Conservation (phyloP, 2,329 filamentous ascomycete species). For the Botrytis paeoniae region DNA sequence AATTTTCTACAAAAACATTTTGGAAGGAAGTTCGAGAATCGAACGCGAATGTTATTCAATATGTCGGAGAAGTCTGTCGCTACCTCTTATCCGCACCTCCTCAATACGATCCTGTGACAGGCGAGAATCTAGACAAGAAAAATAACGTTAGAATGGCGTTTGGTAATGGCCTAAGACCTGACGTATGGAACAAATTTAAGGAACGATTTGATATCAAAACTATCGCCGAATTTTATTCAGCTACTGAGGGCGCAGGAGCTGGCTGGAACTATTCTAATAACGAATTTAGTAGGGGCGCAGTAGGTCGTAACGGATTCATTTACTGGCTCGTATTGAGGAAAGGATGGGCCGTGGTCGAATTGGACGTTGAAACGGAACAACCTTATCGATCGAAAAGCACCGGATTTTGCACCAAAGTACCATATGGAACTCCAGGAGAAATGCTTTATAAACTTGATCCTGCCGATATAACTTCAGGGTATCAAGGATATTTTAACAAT, state of each 20-base stretch:
- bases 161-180: conserved; percentile 81
- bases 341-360: conserved; percentile 57
- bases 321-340: conserved; percentile 52
- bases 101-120: conserved; percentile 59
- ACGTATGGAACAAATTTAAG: conserved; percentile 83
- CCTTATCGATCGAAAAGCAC: conserved; percentile 67
- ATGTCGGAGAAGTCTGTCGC: conserved; percentile 83
- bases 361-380: conserved; percentile 68
- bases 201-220: conserved; percentile 72
- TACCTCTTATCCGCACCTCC: conserved; percentile 70
- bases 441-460: conserved; percentile 69
- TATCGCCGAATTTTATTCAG: conserved; percentile 77
- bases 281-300: conserved; percentile 69
- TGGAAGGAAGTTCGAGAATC: conserved; percentile 72
- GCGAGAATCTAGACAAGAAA: conserved; percentile 66
- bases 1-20: conserved; percentile 74
- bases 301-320: conserved; percentile 69
- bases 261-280: conserved; percentile 74
- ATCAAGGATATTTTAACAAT: conserved; percentile 82
- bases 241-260: conserved; percentile 68
- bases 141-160: conserved; percentile 74
- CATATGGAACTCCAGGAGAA: conserved; percentile 67
- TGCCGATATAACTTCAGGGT: conserved; percentile 57
- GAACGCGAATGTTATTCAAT: conserved; percentile 75
- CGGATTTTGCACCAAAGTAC: conserved; percentile 62